These are phyloP conservation scores for Colletotrichum limetticola DNA, from an alignment of 2,329 filamentous ascomycete species.

Conservation along the genomic window DNA sequence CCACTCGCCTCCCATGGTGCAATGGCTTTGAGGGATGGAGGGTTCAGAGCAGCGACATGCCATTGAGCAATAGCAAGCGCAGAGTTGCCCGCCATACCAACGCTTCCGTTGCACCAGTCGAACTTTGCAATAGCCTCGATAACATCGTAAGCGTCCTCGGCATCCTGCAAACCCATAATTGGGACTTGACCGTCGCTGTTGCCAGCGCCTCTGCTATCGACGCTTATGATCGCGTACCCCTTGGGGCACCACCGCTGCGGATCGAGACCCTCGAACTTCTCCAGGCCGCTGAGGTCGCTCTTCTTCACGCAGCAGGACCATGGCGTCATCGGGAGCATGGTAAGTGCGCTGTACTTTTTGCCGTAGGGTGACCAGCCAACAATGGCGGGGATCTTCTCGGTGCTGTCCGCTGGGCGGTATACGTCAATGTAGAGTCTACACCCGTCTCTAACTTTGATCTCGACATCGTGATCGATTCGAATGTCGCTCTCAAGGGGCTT, in stretches of 20 bases:
- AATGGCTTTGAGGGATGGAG: constrained; percentile 38
- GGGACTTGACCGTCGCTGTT: constrained; percentile 37
- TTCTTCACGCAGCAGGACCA: constrained; percentile 38
- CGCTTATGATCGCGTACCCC: constrained; percentile 48
- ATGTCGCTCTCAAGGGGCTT: constrained; percentile 49
- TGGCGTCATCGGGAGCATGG: constrained; percentile 46
- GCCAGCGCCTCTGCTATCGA: constrained; percentile 46
- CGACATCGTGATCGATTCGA: constrained; percentile 56
- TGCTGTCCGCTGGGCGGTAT: constrained; percentile 51
- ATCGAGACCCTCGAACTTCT: constrained; percentile 42
- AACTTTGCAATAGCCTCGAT: constrained; percentile 43
- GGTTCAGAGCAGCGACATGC: constrained; percentile 37
- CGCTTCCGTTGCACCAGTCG: constrained; percentile 44
- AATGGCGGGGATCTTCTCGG: constrained; percentile 53
- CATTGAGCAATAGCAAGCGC: constrained; percentile 40
- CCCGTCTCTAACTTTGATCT: constrained; percentile 55
- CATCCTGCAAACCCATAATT: constrained; percentile 44
- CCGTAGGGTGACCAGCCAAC: constrained; percentile 58
- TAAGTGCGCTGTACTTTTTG: constrained; percentile 55
- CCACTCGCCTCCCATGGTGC: constrained; percentile 55
- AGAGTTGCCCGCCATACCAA: constrained; percentile 46
- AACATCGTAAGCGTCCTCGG: constrained; percentile 42
- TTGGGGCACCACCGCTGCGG: constrained; percentile 42
- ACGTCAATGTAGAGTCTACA: constrained; percentile 55
- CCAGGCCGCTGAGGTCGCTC: constrained; percentile 37